phyloP scores from a whole-genome alignment of 768 basidiomycete genomes.

The Boletus rex-veris region DNA sequence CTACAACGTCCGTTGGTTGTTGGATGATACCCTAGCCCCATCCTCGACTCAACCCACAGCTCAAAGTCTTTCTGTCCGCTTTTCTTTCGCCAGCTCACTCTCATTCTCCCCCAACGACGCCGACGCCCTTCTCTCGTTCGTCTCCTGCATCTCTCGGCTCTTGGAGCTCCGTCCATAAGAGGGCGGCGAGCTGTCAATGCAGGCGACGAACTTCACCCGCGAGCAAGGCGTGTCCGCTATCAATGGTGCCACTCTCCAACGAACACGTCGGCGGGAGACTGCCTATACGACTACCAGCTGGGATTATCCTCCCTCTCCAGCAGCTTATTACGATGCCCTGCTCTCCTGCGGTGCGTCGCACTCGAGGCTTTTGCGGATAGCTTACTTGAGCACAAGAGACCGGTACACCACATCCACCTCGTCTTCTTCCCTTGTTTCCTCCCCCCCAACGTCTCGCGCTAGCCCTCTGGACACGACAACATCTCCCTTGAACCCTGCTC shows the following conservation, averaged over 20 bases:
- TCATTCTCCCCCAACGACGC: neutral
- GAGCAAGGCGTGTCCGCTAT: neutral
- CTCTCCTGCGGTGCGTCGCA: conserved; percentile 26
- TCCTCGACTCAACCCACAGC: no score
- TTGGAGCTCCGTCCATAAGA: neutral
- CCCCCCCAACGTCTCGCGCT: no score
- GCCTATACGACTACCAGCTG: conserved; percentile 16
- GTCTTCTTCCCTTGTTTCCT: neutral
- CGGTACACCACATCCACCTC: neutral
- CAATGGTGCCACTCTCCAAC: neutral
- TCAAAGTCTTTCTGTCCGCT: neutral
- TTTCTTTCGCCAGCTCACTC: neutral
- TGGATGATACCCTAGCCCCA: neutral
- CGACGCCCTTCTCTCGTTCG: neutral
- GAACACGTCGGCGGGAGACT: conserved; percentile 9
- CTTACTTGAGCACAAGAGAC: conserved; percentile 14
- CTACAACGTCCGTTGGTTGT: neutral
- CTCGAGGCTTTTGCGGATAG: conserved; percentile 27
- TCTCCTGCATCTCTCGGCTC: neutral
- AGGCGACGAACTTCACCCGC: conserved; percentile 9
- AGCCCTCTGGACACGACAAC: neutral
- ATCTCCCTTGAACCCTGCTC: neutral
- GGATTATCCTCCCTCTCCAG: conserved; percentile 20
- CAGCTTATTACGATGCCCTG: conserved; percentile 17
- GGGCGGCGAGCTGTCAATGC: conserved; percentile 14